Evolutionary conservation across 495 filamentous ascomycete species (phyloP), one percentile per base, ranked within the genome.

Genomic region (Viridothelium virens): DNA sequence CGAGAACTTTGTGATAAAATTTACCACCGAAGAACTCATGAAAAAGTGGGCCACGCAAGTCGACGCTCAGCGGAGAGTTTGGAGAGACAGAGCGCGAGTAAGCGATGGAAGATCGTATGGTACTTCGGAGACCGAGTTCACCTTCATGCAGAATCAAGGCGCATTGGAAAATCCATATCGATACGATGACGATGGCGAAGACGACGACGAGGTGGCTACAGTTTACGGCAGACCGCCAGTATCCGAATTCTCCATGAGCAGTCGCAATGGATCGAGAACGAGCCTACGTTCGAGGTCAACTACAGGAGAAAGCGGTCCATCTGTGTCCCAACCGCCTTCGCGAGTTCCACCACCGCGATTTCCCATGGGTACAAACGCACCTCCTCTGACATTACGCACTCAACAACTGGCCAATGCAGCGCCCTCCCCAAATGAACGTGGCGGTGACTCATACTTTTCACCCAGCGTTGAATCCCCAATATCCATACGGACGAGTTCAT

Each of bases 1-100:
- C 5, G 94, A 98, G 75, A 96, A 94, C 73, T 98, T 98, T 74
- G 85, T 92, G 71, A 95, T 98, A 72, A 87, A 88, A 66, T 97
- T 96, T 75, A 80, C 81, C 37, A 96, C 91, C 66, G 95, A 98
- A 76, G 89, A 94, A 64, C 84, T 79, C 16, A 92, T 97, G 88
- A 91, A 88, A 72, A 94, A 90, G 72, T 98, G 94, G 94, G 87
- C 89, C 66, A 77, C 74, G 0, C 81, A 84, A 25, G 77, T 90
- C 12, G 84, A 87, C 41, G 76, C 75, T 25, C 87, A 89, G 73
- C 78, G 83, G 59, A 83, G 85, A 68, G 72, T 79, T 37, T 82
- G 82, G n/a, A 71, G 78, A 74, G 41, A 81, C 66, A 64, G 70
- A 63, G 59, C 63, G 48, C 46, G 75, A 79, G 67, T 79, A 81